These are phyloP conservation scores for Solidago caesia DNA, from an alignment of 129 eudicot genomes.

Conservation along the genomic window DNA sequence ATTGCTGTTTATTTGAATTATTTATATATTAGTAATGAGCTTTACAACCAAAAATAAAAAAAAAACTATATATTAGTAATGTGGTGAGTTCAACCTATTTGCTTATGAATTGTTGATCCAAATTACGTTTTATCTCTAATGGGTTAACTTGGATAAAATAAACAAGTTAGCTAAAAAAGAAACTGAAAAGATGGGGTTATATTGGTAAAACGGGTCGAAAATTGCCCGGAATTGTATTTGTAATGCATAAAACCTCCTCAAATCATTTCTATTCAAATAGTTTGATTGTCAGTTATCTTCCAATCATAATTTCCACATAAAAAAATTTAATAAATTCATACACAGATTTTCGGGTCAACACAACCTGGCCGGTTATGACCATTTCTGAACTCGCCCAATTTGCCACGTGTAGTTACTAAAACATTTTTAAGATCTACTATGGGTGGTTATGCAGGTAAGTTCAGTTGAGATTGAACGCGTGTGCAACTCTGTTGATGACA, in stretches of 20 bases:
- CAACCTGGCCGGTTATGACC: too few species aligned
- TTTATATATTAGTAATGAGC: too few species aligned
- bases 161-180: background rate
- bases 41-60: too few species aligned
- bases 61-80: too few species aligned
- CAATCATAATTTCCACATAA: too few species aligned
- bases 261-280: background rate
- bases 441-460: constrained; percentile 59
- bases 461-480: constrained; percentile 91
- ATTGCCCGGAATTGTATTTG: background rate
- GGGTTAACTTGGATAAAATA: background rate
- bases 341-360: too few species aligned
- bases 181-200: background rate
- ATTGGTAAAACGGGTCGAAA: background rate
- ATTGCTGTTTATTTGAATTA: background rate
- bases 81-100: too few species aligned
- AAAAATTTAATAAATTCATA: too few species aligned
- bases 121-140: background rate
- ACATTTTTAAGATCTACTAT: background rate
- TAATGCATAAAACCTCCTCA: background rate
- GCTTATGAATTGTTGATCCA: background rate
- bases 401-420: background rate
- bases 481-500: constrained; percentile 52
- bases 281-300: too few species aligned
- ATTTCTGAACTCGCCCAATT: background rate